A percentile compares a stretch with the other conserved stretches of the same genome.
Evolutionary conservation across 2,329 filamentous ascomycete genomes (phyloP).

Genomic region (Fusarium hainanense): DNA sequence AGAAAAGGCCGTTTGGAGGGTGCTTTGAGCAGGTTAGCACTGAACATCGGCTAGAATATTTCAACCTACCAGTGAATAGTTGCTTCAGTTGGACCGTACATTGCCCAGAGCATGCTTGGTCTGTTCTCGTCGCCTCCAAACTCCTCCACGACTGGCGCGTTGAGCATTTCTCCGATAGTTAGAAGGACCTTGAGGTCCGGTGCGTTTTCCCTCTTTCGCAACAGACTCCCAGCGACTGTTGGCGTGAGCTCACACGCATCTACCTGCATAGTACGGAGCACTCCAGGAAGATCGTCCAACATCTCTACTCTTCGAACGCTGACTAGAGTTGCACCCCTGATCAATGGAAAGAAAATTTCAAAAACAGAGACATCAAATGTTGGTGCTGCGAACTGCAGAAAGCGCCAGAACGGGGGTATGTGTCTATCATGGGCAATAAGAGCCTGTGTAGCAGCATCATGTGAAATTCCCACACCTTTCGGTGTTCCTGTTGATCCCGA

Average conservation of each 20-base stretch:
- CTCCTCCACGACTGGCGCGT: slow-evolving; percentile 77
- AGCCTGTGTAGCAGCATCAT: slow-evolving; percentile 82
- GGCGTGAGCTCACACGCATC: slow-evolving; percentile 92
- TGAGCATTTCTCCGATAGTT: slow-evolving; percentile 95
- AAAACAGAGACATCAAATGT: slow-evolving; percentile 97
- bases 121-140: slow-evolving; percentile 71
- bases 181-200: slow-evolving; percentile 77
- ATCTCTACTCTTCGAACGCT: slow-evolving; percentile 75
- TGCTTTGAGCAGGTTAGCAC: slow-evolving; percentile 59
- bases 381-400: slow-evolving; percentile 90
- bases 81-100: slow-evolving; percentile 95
- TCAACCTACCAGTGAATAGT: slow-evolving; percentile 79
- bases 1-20: slow-evolving; percentile 73
- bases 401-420: slow-evolving; percentile 80
- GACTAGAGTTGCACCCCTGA: slow-evolving; percentile 78
- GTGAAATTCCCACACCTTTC: slow-evolving; percentile 87
- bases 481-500: slow-evolving; percentile 90
- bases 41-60: background rate
- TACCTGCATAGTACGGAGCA: slow-evolving; percentile 72
- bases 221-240: slow-evolving; percentile 82
- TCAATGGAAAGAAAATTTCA: slow-evolving; percentile 90
- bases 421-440: slow-evolving; percentile 83
- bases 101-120: slow-evolving; percentile 81
- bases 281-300: slow-evolving; percentile 77
- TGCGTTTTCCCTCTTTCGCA: slow-evolving; percentile 73